These are phyloP conservation scores for Boletus coccyginus DNA, from an alignment of 768 basidiomycete genomes.

Conservation along the genomic window DNA sequence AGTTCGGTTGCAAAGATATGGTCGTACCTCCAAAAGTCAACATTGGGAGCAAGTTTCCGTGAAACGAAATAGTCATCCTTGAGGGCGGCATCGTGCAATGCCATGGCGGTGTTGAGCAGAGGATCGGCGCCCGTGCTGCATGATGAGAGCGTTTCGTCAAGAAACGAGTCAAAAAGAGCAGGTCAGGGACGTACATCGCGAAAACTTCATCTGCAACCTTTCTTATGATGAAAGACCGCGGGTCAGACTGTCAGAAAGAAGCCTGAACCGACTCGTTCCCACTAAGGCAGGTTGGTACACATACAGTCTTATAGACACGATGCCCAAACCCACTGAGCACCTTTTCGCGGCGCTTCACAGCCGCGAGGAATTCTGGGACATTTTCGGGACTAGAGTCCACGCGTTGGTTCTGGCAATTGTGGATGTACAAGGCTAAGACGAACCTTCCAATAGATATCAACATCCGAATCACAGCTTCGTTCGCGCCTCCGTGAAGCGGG, in stretches of 20 bases:
- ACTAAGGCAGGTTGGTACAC: slow-evolving; percentile 12
- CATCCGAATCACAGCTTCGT: slow-evolving; percentile 95
- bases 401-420: not conserved
- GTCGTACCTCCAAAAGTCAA: slow-evolving; percentile 74
- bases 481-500: slow-evolving; percentile 67
- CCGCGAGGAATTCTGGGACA: slow-evolving; percentile 80
- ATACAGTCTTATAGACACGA: slow-evolving; percentile 73
- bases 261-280: not conserved
- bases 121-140: slow-evolving; percentile 80
- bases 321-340: slow-evolving; percentile 91
- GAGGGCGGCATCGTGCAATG: slow-evolving; percentile 83
- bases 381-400: slow-evolving; percentile 60
- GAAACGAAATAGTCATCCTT: slow-evolving; percentile 87
- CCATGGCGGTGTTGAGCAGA: slow-evolving; percentile 86
- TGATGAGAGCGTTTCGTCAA: not conserved
- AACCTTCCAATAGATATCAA: slow-evolving; percentile 82
- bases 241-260: slow-evolving; percentile 62
- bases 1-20: not conserved
- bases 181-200: slow-evolving; percentile 55
- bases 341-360: slow-evolving; percentile 85
- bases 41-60: slow-evolving; percentile 82
- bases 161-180: not conserved
- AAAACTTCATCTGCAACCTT: slow-evolving; percentile 93
- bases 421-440: slow-evolving; percentile 18
- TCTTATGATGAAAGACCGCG: slow-evolving; percentile 86